Evolutionary conservation across 1,284 basidiomycete genomes (phyloP), one percentile per base, ranked within the genome.

Genomic region (Cutaneotrichosporon sp.): DNA sequence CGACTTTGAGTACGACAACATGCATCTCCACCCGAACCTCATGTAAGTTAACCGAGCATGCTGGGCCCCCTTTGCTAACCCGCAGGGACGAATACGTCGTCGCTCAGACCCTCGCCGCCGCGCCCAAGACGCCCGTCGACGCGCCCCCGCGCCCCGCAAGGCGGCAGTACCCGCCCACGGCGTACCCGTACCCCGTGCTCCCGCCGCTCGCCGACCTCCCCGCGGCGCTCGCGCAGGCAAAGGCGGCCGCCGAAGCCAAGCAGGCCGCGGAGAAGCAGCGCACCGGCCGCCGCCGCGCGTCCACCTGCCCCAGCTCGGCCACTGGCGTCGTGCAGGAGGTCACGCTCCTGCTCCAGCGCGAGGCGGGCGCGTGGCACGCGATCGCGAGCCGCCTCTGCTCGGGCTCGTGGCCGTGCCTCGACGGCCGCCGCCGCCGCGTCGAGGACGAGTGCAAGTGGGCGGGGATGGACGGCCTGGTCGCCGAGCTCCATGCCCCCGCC

Each of bases 1-100:
- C 46, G 72, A 73, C 57, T 56, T 69, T 27, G 67, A 70, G 46
- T 67, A 64, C 49, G 72, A 72, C 59, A 57, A 62, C 62, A 67
- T 57, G 62, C 54, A 63, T 11, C 56, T 68, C 2, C 62, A 59
- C 27, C 47, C 47, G 18, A 50, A 50, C 22, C 63, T 64, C 3
- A 59, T 69, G 36, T 72, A 33, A 64, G 67, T 67, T 10, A 1
- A 22, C 24, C 27, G 5, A n/a, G 1, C 4, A 11, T 45, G 7
- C 20, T 27, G 9, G 25, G 25, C n/a, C 20, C 7, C 10, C 43
- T 14, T 8, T 36, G 47, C 46, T 57, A 25, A 51, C 52, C 8
- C 13, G 25, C 60, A 72, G 71, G 27, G 71, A 72, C 27, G 68
- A 72, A 43, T 69, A 69, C 55, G 57, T 67, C 7, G 60, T 61